These are phyloP conservation scores for Neofusicoccum laricinum DNA, from an alignment of 2,329 filamentous ascomycete genomes.

Conservation along the genomic window DNA sequence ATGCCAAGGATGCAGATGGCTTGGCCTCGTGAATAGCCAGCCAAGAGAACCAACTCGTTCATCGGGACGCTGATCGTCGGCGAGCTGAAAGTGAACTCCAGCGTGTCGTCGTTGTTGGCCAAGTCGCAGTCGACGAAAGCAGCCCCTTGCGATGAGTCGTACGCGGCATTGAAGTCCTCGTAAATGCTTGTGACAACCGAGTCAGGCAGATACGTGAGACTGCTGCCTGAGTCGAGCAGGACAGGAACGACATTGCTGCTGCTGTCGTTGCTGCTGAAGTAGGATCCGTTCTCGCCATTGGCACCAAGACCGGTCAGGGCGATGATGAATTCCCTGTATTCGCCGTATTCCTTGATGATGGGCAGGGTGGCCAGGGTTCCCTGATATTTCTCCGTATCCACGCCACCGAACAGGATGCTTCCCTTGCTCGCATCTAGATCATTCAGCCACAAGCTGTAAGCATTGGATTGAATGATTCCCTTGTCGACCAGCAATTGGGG, in stretches of 20 bases:
- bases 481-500: conserved; percentile 63
- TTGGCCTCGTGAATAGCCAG: conserved; percentile 40
- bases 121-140: conserved; percentile 55
- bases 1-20: conserved; percentile 51
- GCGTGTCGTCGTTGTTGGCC: conserved; percentile 45
- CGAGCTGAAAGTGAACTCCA: conserved; percentile 58
- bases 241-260: conserved; percentile 49
- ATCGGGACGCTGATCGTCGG: conserved; percentile 54
- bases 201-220: conserved; percentile 66
- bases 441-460: conserved; percentile 67
- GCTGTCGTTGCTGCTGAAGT: conserved; percentile 39
- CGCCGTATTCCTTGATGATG: conserved; percentile 48
- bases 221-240: conserved; percentile 74
- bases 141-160: conserved; percentile 39
- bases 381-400: conserved; percentile 70
- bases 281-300: conserved; percentile 31
- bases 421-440: conserved; percentile 62
- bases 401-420: conserved; percentile 75
- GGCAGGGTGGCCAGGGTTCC: conserved; percentile 62
- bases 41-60: conserved; percentile 55
- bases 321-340: conserved; percentile 55
- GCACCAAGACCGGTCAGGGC: conserved; percentile 46
- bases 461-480: conserved; percentile 59
- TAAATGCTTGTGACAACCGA: conserved; percentile 51
- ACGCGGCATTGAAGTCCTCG: conserved; percentile 39